A percentile compares a stretch with the other conserved stretches of the same genome.
Conservation (phyloP, 306 rosid genomes). For the Clitoria ternatea region DNA sequence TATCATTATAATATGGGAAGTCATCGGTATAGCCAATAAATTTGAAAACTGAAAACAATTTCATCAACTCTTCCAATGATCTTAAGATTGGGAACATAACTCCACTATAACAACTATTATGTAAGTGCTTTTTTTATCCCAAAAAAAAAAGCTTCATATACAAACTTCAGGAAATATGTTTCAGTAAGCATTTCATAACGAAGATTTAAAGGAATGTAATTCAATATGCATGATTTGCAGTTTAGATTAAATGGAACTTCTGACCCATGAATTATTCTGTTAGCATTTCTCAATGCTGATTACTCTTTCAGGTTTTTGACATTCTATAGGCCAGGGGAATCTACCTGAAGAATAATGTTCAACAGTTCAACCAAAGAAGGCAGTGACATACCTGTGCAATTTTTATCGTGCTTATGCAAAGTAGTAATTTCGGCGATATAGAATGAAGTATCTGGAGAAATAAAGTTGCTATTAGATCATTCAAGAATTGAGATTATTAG, state of each 20-base stretch:
- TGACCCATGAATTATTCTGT: no score
- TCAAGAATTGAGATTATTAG: slow-evolving; percentile 7
- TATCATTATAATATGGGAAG: background rate
- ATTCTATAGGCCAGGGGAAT: background rate
- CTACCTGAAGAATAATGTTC: slow-evolving; percentile 11
- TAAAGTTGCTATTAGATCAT: slow-evolving; percentile 6
- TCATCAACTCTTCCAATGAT: background rate
- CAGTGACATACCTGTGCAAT: slow-evolving; percentile 74
- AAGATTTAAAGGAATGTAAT: background rate
- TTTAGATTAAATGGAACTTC: background rate
- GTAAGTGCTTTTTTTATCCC: background rate
- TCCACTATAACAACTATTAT: background rate
- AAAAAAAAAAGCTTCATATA: no score
- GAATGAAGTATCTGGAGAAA: slow-evolving; percentile 59
- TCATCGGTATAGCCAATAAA: background rate
- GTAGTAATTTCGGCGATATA: slow-evolving; percentile 55
- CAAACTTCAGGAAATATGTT: background rate
- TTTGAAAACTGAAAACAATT: background rate
- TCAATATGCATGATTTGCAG: background rate
- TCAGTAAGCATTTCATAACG: background rate
- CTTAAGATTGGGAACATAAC: background rate
- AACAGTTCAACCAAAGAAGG: slow-evolving; percentile 10
- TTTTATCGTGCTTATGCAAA: slow-evolving; percentile 73
- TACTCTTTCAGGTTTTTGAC: background rate
- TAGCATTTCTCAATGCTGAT: no score